Percentiles rank a stretch among this genome's conserved stretches.
Conservation (phyloP, 1,284 basidiomycete species). For the Cutaneotrichosporon arboriforme region DNA sequence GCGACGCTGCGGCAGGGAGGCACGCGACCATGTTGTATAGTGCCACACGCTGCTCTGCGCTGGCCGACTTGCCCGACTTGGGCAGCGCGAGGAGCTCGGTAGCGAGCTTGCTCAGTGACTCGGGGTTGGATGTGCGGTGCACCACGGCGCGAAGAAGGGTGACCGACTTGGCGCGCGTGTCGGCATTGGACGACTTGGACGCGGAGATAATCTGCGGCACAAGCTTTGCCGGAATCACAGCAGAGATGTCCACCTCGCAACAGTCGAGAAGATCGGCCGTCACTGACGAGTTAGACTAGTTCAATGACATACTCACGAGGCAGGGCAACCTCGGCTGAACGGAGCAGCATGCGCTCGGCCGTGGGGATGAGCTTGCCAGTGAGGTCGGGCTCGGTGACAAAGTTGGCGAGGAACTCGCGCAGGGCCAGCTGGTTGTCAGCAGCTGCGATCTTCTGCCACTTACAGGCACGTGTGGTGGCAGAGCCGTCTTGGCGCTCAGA, state of each 20-base stretch:
- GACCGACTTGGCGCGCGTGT: constrained; percentile 59
- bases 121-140: constrained; percentile 37
- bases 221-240: constrained; percentile 58
- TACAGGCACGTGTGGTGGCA: constrained; percentile 31
- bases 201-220: constrained; percentile 62
- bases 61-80: constrained; percentile 73
- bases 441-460: constrained; percentile 4
- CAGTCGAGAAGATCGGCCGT: constrained; percentile 35
- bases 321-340: constrained; percentile 43
- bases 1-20: constrained; percentile 58
- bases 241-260: constrained; percentile 53
- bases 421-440: constrained; percentile 20
- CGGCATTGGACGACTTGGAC: constrained; percentile 69
- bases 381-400: constrained; percentile 30
- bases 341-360: constrained; percentile 44
- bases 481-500: constrained; percentile 34
- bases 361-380: constrained; percentile 37
- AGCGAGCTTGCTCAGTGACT: constrained; percentile 49
- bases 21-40: constrained; percentile 69
- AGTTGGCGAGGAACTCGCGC: constrained; percentile 30
- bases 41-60: constrained; percentile 75
- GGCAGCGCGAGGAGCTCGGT: constrained; percentile 67
- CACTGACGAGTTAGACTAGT: constrained; percentile 20
- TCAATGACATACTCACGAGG: constrained; percentile 22
- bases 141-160: constrained; percentile 60